phyloP scores from a whole-genome alignment of 1,139 yeast genomes.

The Yamadazyma trypodendri region DNA sequence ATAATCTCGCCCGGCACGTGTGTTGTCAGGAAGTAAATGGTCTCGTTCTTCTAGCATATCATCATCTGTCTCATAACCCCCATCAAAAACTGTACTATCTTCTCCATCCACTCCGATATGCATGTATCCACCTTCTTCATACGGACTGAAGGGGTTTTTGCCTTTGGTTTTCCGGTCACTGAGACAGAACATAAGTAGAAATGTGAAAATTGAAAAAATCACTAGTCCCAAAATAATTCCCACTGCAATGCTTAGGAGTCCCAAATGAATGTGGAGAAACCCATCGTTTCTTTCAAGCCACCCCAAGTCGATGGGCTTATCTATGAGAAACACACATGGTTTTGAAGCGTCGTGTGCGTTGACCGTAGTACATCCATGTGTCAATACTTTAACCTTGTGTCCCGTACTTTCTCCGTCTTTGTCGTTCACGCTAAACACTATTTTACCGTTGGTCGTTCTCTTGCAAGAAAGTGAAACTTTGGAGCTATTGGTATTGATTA shows the following conservation, averaged over 20 bases:
- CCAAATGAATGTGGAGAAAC: conserved; percentile 56
- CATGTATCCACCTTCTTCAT: conserved; percentile 32
- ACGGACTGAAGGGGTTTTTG: conserved; percentile 8
- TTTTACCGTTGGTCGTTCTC: conserved; percentile 9
- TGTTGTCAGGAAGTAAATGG: conserved; percentile 25
- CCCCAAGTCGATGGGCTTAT: conserved; percentile 51
- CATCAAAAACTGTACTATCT: conserved; percentile 23
- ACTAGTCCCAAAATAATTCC: conserved; percentile 64
- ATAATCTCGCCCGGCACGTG: conserved; percentile 4
- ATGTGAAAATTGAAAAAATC: conserved; percentile 32
- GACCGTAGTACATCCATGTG: conserved; percentile 64
- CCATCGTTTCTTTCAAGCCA: conserved; percentile 55
- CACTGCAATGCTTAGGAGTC: conserved; percentile 63
- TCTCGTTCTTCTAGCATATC: conserved; percentile 37
- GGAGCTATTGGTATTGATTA: conserved; percentile 12
- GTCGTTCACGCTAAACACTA: conserved; percentile 11
- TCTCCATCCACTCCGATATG: conserved; percentile 35
- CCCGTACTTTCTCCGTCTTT: conserved; percentile 38
- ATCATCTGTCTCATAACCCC: conserved; percentile 49
- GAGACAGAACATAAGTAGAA: conserved; percentile 28
- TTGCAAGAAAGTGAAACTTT: conserved; percentile 11
- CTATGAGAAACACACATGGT: conserved; percentile 70
- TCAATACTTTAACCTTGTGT: conserved; percentile 63
- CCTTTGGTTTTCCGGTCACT: conserved; percentile 19
- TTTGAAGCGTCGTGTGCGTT: conserved; percentile 17